A percentile compares a stretch with the other conserved stretches of the same genome.
Evolutionary conservation across 495 filamentous ascomycete species (phyloP).

Genomic region (Penicillium ochrochloron): DNA sequence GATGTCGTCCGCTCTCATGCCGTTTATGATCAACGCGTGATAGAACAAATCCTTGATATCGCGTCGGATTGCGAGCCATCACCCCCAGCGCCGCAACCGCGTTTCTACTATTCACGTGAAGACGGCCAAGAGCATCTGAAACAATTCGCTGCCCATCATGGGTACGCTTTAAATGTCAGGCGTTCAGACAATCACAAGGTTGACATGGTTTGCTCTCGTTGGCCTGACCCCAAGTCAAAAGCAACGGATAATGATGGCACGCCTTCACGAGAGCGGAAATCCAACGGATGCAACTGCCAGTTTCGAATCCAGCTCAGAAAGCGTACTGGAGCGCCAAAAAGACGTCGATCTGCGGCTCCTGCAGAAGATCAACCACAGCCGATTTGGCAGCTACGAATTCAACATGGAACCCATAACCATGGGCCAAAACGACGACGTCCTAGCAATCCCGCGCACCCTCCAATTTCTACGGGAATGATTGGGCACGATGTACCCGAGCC

Average conservation of each 20-base stretch:
- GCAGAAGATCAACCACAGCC: not conserved
- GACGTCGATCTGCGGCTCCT: not conserved
- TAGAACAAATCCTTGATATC: slow-evolving; percentile 9
- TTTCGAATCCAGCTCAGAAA: slow-evolving; percentile 6
- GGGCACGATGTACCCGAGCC: not conserved
- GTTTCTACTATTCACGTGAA: slow-evolving; percentile 5
- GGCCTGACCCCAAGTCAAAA: slow-evolving; percentile 1
- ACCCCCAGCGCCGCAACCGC: not conserved
- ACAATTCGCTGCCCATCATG: not conserved
- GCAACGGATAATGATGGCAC: not conserved
- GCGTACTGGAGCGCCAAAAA: not conserved
- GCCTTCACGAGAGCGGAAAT: not conserved
- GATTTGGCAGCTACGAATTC: not conserved
- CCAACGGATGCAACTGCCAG: not conserved
- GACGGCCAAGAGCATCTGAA: not conserved
- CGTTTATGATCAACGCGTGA: not conserved
- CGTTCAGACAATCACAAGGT: slow-evolving; percentile 2
- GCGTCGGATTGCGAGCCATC: slow-evolving; percentile 5
- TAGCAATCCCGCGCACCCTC: not conserved
- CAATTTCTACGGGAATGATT: not conserved
- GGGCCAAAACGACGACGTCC: not conserved
- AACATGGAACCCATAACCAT: slow-evolving; percentile 1
- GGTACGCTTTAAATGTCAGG: not conserved
- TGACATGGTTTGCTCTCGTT: not conserved
- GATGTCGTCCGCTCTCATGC: slow-evolving; percentile 2